A percentile compares a stretch with the other conserved stretches of the same genome.
These are phyloP conservation scores for Aspergillus steynii DNA, from an alignment of 495 filamentous ascomycete genomes.

Conservation along the genomic window DNA sequence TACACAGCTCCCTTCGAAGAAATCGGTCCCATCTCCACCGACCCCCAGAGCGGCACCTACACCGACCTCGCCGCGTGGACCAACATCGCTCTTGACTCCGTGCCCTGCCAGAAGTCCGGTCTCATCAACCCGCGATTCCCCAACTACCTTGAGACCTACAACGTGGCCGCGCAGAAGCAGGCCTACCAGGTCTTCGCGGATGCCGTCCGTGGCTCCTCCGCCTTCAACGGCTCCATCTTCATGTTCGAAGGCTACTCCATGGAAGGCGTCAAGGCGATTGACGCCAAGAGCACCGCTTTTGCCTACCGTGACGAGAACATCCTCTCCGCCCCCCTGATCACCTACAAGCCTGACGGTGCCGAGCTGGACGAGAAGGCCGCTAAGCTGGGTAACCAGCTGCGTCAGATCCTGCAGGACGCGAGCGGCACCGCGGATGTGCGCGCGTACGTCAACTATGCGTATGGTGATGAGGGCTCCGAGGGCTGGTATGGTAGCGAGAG, in stretches of 20 bases:
- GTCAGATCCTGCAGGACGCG: constrained; percentile 40
- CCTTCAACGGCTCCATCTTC: constrained; percentile 44
- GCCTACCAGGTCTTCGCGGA: constrained; percentile 42
- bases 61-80: constrained; percentile 46
- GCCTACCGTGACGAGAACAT: constrained; percentile 46
- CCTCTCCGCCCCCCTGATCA: constrained; percentile 44
- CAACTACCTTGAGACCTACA: constrained; percentile 45
- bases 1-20: constrained; percentile 48
- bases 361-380: constrained; percentile 31
- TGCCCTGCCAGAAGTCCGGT: constrained; percentile 48
- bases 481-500: constrained; percentile 52
- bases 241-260: constrained; percentile 58
- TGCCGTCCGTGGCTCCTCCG: constrained; percentile 27
- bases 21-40: constrained; percentile 41
- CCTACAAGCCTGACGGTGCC: constrained; percentile 32
- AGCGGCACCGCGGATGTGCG: constrained; percentile 37
- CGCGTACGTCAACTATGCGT: constrained; percentile 63
- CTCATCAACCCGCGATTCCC: constrained; percentile 52
- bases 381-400: constrained; percentile 42
- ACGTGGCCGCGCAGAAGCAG: constrained; percentile 40
- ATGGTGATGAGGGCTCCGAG: constrained; percentile 49
- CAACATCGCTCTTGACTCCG: constrained; percentile 31
- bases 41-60: constrained; percentile 39
- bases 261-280: constrained; percentile 44
- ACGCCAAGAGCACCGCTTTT: constrained; percentile 38